Base-by-base conservation (phyloP, 495 filamentous ascomycete genomes). In the Lindgomyces ingoldianus region DNA sequence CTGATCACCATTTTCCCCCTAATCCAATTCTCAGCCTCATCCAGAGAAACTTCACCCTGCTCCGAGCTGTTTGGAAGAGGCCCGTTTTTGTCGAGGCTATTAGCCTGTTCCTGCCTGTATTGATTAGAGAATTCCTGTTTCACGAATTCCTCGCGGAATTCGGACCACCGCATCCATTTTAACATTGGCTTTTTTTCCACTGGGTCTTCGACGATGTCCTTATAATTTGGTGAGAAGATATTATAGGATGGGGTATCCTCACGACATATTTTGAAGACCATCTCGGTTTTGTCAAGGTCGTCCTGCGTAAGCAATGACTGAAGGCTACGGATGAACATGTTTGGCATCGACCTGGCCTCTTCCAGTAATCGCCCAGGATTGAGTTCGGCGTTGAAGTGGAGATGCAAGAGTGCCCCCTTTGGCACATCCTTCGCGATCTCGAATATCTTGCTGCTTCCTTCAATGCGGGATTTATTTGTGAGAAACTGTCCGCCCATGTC, bases 401-500 rank as follows among this genome's bases (percentile, higher is more conserved):
- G 62, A 52, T 77, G 75, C 49, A 74, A 60, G 52, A 75, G 70
- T 16, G 59, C 55, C 0, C 75, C 75, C 66, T 77, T 77, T 0
- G 75, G 75, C 59, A 72, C 67, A 30, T 50, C 8, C 24, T 64
- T 39, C 4, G 74, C 62, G 33, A 77, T 73, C 8, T 60, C 10
- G 57, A 64, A 76, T 11, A 76, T 26, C 27, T 63, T 67, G 57
- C 75, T 77, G 41, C 55, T 0, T 21, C 58, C 19, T 41, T 75
- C 70, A 11, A 77, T 76, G 8, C 72, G 63, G 1, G 62, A 27
- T 48, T 67, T 70, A 54, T 77, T 77, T 18, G 68, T 72, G 11
- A 77, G 64, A 47, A 77, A 77, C 26, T 73, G 74, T 6, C 75
- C 75, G 22, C 75, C 75, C 75, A 77, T 75, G 47, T 77, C 75